phyloP scores from a whole-genome alignment of 2,329 filamentous ascomycete genomes.

The Cercospora sp. region DNA sequence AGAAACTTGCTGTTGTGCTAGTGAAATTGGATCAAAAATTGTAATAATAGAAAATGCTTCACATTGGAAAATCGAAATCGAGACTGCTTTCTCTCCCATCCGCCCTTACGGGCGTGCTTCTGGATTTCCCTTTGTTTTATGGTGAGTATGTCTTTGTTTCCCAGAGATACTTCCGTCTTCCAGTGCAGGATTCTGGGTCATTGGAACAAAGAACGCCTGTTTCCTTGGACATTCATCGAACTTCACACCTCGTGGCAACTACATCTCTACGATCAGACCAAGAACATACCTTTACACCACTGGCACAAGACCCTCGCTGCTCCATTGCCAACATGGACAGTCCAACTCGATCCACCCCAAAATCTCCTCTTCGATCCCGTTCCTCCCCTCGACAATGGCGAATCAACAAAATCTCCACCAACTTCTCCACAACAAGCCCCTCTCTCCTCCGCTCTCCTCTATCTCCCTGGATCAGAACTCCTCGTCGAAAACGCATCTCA shows the following conservation, averaged over 20 bases:
- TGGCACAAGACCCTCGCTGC: too few species aligned
- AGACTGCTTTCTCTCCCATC: neutral
- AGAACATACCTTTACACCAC: too few species aligned
- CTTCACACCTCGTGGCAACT: neutral
- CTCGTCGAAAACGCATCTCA: neutral
- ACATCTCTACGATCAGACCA: too few species aligned
- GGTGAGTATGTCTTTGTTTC: neutral
- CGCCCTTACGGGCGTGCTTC: neutral
- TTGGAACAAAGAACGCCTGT: neutral
- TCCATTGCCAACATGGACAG: neutral
- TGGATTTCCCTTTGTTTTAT: neutral
- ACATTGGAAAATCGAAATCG: neutral
- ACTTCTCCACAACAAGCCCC: neutral
- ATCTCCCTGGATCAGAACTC: neutral
- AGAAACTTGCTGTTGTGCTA: neutral
- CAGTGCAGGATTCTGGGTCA: neutral
- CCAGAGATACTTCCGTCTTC: neutral
- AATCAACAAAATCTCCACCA: neutral
- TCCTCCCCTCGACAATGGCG: neutral
- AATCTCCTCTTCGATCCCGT: neutral
- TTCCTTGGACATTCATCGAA: too few species aligned
- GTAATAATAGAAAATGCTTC: neutral
- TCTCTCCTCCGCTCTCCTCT: neutral
- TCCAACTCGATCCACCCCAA: neutral
- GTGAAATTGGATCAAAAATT: neutral